Evolutionary conservation across 768 basidiomycete species (phyloP).

Genomic region (Termitomyces heimii): DNA sequence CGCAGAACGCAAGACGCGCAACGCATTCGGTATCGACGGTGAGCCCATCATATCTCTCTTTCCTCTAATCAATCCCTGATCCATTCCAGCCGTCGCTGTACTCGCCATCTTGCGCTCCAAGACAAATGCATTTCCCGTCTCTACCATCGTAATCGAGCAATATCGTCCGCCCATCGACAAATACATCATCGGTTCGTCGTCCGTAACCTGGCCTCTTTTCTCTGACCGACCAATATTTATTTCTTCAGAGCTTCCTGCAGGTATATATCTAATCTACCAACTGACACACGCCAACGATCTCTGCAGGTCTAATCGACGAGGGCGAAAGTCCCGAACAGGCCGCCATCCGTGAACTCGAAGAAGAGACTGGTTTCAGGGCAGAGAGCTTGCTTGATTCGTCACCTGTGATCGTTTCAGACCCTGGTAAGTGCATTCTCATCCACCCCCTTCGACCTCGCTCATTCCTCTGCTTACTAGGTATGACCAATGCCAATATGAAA

Average conservation of each 20-base stretch:
- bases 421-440: slow-evolving; percentile 39
- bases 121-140: slow-evolving; percentile 61
- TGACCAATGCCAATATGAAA: slow-evolving; percentile 94
- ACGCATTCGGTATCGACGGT: slow-evolving; percentile 80
- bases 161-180: slow-evolving; percentile 85
- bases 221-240: background rate
- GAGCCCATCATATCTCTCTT: background rate
- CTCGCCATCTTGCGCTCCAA: slow-evolving; percentile 76
- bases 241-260: slow-evolving; percentile 31
- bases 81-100: slow-evolving; percentile 69
- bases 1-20: slow-evolving; percentile 78
- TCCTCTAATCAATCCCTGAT: background rate
- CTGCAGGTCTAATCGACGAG: slow-evolving; percentile 74
- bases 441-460: background rate
- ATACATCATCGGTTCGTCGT: slow-evolving; percentile 59
- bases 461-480: slow-evolving; percentile 43
- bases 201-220: background rate
- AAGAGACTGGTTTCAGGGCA: slow-evolving; percentile 88
- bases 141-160: slow-evolving; percentile 86
- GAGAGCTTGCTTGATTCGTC: slow-evolving; percentile 56
- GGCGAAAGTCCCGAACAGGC: slow-evolving; percentile 76
- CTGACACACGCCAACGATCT: background rate
- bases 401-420: slow-evolving; percentile 61
- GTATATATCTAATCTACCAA: slow-evolving; percentile 8
- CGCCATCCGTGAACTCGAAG: slow-evolving; percentile 84